These are phyloP conservation scores for Schwanniomyces vanrijiae DNA, from an alignment of 805 yeast species.

Conservation along the genomic window DNA sequence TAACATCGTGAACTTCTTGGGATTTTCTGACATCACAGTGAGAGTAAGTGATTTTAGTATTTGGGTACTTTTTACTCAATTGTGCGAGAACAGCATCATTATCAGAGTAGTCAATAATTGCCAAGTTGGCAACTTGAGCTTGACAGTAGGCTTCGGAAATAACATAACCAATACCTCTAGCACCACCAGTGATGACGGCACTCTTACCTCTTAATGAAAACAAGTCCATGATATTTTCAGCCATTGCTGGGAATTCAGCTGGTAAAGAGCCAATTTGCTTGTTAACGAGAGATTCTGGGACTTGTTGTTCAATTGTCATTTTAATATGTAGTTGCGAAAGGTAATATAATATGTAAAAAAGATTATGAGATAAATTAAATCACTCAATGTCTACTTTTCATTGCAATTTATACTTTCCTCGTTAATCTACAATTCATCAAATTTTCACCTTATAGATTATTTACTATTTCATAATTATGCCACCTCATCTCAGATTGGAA, in stretches of 20 bases:
- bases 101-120: constrained; percentile 39
- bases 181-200: constrained; percentile 39
- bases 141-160: constrained; percentile 38
- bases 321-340: background rate
- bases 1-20: constrained; percentile 34
- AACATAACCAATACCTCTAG: constrained; percentile 38
- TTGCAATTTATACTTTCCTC: background rate
- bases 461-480: background rate
- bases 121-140: constrained; percentile 36
- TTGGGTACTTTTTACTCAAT: constrained; percentile 29
- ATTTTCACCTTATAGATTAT: background rate
- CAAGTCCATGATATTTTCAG: constrained; percentile 26
- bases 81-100: constrained; percentile 26
- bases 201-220: constrained; percentile 31
- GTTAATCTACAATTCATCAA: background rate
- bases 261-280: constrained; percentile 40
- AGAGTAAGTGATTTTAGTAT: constrained; percentile 30
- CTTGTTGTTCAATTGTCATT: constrained; percentile 26
- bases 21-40: constrained; percentile 41
- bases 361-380: background rate
- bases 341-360: background rate
- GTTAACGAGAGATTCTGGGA: constrained; percentile 27
- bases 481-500: background rate
- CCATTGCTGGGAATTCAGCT: constrained; percentile 30
- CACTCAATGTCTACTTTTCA: background rate